phyloP scores from a whole-genome alignment of 192 early-diverging fungal species.

The Coemansia sp. region DNA sequence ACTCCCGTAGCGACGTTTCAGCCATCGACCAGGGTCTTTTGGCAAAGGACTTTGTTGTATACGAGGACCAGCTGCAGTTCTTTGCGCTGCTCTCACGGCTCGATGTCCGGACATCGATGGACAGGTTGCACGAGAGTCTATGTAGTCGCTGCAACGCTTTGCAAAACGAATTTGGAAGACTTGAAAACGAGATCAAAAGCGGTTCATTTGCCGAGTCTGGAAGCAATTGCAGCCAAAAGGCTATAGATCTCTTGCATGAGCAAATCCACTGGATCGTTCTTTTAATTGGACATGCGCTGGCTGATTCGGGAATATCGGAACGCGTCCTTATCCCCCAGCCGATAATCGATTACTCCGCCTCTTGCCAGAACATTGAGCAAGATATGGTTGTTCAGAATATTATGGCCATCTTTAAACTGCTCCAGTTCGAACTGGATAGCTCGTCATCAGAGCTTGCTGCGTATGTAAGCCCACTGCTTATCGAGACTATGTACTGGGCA shows the following conservation, averaged over 20 bases:
- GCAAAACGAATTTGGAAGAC: slow-evolving; percentile 25
- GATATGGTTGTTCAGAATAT: slow-evolving; percentile 40
- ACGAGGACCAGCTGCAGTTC: slow-evolving; percentile 55
- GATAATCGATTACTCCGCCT: slow-evolving; percentile 26
- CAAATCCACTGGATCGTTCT: slow-evolving; percentile 51
- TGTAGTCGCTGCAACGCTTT: slow-evolving; percentile 36
- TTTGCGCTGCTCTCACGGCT: slow-evolving; percentile 44
- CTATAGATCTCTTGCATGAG: slow-evolving; percentile 48
- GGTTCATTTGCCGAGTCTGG: not conserved
- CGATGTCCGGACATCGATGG: slow-evolving; percentile 35
- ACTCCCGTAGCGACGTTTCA: slow-evolving; percentile 14
- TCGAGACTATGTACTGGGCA: slow-evolving; percentile 50
- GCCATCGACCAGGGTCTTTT: slow-evolving; percentile 41
- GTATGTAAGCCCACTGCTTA: slow-evolving; percentile 43
- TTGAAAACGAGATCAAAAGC: slow-evolving; percentile 14
- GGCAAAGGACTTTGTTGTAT: slow-evolving; percentile 51
- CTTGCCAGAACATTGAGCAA: slow-evolving; percentile 16
- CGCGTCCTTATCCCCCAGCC: slow-evolving; percentile 44
- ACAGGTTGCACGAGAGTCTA: slow-evolving; percentile 35
- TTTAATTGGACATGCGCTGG: slow-evolving; percentile 42
- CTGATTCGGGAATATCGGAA: slow-evolving; percentile 46
- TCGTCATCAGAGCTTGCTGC: slow-evolving; percentile 21
- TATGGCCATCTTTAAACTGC: slow-evolving; percentile 33
- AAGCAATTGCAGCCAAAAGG: slow-evolving; percentile 18
- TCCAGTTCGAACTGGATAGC: slow-evolving; percentile 43